Conservation (phyloP, 2,329 filamentous ascomycete species). For the Trichoderma afroharzianum region DNA sequence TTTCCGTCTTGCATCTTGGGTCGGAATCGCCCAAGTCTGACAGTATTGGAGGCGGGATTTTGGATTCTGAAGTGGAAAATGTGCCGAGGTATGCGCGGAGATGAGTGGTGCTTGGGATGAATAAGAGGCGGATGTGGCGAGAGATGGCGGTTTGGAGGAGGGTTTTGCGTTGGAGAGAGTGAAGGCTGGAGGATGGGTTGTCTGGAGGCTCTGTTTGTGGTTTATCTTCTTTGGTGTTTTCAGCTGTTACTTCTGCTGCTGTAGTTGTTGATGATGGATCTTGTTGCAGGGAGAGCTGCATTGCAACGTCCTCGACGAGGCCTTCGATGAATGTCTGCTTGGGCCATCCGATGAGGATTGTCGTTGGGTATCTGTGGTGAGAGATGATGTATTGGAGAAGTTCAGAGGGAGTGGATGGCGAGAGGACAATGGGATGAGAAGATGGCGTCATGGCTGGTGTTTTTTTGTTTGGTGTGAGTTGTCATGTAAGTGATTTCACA, state of each 20-base stretch:
- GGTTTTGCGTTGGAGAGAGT: constrained; percentile 55
- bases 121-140: constrained; percentile 65
- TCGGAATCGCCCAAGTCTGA: neutral
- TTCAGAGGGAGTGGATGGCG: constrained; percentile 53
- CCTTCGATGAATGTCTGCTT: constrained; percentile 61
- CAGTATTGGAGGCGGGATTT: constrained; percentile 25
- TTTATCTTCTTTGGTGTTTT: neutral
- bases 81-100: constrained; percentile 72
- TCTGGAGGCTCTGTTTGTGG: neutral
- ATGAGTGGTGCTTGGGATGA: constrained; percentile 71
- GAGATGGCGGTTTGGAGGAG: constrained; percentile 67
- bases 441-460: neutral
- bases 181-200: neutral
- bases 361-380: constrained; percentile 54
- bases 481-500: neutral
- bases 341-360: constrained; percentile 67
- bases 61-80: constrained; percentile 40
- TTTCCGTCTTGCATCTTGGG: neutral
- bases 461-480: neutral
- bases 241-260: neutral
- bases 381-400: constrained; percentile 64
- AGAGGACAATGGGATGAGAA: constrained; percentile 42
- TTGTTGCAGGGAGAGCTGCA: constrained; percentile 21
- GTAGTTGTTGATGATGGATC: neutral
- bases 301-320: constrained; percentile 47